A percentile compares a stretch with the other conserved stretches of the same genome.
Evolutionary conservation across 2,329 filamentous ascomycete genomes (phyloP).

Genomic region (Arthrobotrys sphaeroides): DNA sequence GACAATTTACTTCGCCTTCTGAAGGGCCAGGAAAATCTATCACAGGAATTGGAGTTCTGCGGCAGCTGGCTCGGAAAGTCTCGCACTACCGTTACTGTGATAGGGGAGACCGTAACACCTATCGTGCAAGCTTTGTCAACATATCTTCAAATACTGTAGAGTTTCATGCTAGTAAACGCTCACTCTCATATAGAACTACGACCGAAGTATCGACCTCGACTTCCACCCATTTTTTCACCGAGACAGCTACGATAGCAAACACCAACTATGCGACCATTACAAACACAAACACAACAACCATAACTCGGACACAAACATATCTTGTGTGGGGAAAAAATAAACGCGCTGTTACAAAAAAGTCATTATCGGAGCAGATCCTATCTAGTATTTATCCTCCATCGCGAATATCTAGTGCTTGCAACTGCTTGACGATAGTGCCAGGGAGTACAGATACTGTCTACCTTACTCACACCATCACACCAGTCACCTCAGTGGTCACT

Average conservation of each 20-base stretch:
- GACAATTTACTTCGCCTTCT: slow-evolving; percentile 26
- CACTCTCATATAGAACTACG: not conserved
- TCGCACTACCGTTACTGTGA: not conserved
- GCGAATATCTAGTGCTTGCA: slow-evolving; percentile 21
- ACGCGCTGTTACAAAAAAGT: not conserved
- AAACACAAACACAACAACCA: not conserved
- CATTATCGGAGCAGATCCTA: slow-evolving; percentile 19
- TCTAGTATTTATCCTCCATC: not conserved
- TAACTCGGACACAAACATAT: not conserved
- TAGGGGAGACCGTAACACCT: slow-evolving; percentile 7
- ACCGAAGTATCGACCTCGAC: not conserved
- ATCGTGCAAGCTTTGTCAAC: slow-evolving; percentile 1
- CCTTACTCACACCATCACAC: not conserved
- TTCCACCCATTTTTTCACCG: not conserved
- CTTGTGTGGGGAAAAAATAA: not conserved
- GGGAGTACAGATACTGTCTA: not conserved
- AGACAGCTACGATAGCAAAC: not conserved
- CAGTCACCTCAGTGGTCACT: not conserved
- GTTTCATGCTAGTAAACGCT: not conserved
- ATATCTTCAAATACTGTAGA: not conserved
- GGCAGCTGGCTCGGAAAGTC: slow-evolving; percentile 12
- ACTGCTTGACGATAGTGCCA: slow-evolving; percentile 10
- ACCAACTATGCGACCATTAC: not conserved
- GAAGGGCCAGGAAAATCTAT: not conserved
- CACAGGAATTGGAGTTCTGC: slow-evolving; percentile 15